A percentile compares a stretch with the other conserved stretches of the same genome.
Conservation (phyloP, 2,329 filamentous ascomycete species). For the Diplodia intermedia region DNA sequence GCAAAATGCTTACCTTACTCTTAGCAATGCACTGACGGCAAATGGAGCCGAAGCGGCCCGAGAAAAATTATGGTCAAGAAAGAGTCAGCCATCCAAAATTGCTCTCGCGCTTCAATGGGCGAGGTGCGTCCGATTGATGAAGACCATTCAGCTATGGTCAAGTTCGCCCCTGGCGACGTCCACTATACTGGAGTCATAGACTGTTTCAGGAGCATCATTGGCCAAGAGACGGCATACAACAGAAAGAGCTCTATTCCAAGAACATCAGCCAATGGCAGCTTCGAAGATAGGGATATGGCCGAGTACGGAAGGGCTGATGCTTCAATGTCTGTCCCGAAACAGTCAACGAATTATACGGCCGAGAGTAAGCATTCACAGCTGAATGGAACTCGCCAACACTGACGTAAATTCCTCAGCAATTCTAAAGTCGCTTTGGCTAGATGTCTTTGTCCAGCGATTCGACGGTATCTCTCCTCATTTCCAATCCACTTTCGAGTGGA, state of each 20-base stretch:
- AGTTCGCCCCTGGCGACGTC: background rate
- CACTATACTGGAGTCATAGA: background rate
- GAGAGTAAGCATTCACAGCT: background rate
- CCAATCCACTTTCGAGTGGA: slow-evolving; percentile 3
- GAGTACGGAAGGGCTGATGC: too few relatives aligned
- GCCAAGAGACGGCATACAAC: too few relatives aligned
- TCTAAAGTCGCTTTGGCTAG: background rate
- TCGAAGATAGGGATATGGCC: too few relatives aligned
- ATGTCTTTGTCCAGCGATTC: background rate
- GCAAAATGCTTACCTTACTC: too few relatives aligned
- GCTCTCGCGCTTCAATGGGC: background rate
- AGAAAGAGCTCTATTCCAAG: too few relatives aligned
- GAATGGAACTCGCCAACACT: background rate
- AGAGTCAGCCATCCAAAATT: background rate
- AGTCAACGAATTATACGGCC: too few relatives aligned
- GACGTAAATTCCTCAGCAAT: background rate
- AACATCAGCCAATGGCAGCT: too few relatives aligned
- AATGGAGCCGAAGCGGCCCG: background rate
- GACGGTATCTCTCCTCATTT: background rate
- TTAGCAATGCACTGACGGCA: background rate
- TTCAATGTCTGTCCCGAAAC: too few relatives aligned
- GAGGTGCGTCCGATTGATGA: background rate
- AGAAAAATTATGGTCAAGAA: background rate
- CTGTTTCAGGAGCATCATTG: too few relatives aligned
- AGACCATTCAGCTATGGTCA: slow-evolving; percentile 13